Conservation (phyloP, 192 early-diverging fungal genomes). For the Coemansia aciculifera region DNA sequence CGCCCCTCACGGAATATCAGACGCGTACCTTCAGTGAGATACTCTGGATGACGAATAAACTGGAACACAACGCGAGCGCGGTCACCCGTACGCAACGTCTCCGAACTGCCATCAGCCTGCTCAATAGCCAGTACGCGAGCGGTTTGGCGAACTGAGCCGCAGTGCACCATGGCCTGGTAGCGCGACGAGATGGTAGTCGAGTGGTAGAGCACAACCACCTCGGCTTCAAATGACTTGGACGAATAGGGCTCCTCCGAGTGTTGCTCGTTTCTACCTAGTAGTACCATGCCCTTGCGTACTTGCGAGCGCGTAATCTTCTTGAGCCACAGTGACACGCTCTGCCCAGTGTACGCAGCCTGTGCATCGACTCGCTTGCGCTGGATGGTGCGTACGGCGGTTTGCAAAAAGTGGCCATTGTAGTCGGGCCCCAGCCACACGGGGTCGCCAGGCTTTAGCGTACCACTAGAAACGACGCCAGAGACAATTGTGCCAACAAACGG, state of each 20-base stretch:
- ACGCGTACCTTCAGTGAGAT: constrained; percentile 59
- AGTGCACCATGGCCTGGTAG: constrained; percentile 97
- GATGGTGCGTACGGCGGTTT: constrained; percentile 79
- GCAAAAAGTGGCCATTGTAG: constrained; percentile 73
- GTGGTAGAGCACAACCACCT: constrained; percentile 88
- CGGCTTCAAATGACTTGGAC: constrained; percentile 79
- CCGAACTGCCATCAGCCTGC: constrained; percentile 17
- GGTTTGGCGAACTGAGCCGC: constrained; percentile 83
- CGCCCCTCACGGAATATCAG: constrained; percentile 77
- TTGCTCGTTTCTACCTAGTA: constrained; percentile 26
- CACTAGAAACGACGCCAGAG: constrained; percentile 71
- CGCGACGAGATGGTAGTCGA: constrained; percentile 85
- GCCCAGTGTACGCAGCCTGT: constrained; percentile 75
- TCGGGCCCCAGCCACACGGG: constrained; percentile 84
- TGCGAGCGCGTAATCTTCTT: constrained; percentile 78
- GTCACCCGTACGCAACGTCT: constrained; percentile 82
- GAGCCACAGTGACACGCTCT: constrained; percentile 80
- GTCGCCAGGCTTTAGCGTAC: constrained; percentile 80
- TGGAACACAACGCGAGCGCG: constrained; percentile 75
- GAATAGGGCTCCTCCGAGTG: constrained; percentile 14
- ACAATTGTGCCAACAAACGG: constrained; percentile 93
- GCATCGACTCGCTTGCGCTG: constrained; percentile 86
- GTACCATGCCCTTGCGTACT: constrained; percentile 72
- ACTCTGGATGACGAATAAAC: constrained; percentile 80
- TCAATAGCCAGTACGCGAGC: constrained; percentile 70